These are phyloP conservation scores for Acer negundo DNA, from an alignment of 345 rosid genomes.

Conservation along the genomic window DNA sequence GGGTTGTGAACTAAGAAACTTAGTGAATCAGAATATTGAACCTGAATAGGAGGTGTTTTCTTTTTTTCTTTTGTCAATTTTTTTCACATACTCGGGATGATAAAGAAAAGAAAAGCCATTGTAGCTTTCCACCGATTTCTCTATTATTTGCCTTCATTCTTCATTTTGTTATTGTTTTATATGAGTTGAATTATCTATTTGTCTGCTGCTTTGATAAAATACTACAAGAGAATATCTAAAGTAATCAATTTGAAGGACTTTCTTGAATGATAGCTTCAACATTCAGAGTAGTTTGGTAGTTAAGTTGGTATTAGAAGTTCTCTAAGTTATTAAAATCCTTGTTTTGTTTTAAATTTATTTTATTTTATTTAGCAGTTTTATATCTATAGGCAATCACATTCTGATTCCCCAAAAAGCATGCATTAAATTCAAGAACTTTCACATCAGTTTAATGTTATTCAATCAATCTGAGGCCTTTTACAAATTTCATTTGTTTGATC, in stretches of 20 bases:
- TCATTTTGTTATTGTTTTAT: neutral
- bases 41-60: neutral
- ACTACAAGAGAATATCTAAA: neutral
- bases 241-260: neutral
- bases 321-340: neutral
- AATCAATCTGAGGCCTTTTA: neutral
- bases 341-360: neutral
- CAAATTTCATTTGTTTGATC: neutral
- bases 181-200: neutral
- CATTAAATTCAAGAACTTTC: neutral
- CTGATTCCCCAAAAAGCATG: neutral
- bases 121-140: neutral
- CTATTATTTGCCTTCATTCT: neutral
- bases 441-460: neutral
- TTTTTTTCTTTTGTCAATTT: neutral
- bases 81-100: neutral
- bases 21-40: neutral
- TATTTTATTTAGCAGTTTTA: neutral
- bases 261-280: constrained; percentile 1
- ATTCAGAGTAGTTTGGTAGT: neutral
- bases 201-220: neutral
- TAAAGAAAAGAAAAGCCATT: neutral
- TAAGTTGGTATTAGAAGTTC: neutral
- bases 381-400: neutral
- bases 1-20: neutral